Evolutionary conservation across 805 yeast species (phyloP), one percentile per base, ranked within the genome.

Genomic region (Candida jianshihensis): DNA sequence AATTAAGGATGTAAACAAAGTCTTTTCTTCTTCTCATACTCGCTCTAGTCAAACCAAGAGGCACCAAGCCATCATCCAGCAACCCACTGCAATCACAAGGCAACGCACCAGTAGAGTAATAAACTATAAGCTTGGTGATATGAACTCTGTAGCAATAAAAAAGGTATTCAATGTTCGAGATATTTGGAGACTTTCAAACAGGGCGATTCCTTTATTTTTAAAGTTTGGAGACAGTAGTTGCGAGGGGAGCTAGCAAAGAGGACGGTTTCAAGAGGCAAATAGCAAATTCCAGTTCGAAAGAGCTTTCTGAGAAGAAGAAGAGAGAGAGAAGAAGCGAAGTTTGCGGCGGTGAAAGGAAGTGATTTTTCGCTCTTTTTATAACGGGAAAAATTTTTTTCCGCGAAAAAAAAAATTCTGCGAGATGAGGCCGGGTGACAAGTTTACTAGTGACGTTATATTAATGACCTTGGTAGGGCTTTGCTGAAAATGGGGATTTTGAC

Each of bases 241-340:
- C 18, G 11, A 15, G 29, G 6, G 8, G n/a, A 14, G 4, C 10
- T 5, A 6, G 29, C 7, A n/a, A 4, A 14, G 18, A 9, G 13
- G 29, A 14, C 18, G 29, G 11, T 26, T 35, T 37, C 26, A 28
- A 32, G 30, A 15, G 26, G 36, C 18, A n/a, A 26, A 26, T 15
- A 26, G 19, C 34, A 17, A 13, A 15, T n/a, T 26, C 18, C 18
- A 26, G 29, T 11, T 9, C 13, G 29, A 26, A 50, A 47, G 54
- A 46, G 55, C 50, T 50, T 52, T 50, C 56, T 51, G 56, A 50
- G 50, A 49, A 44, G 53, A 49, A 26, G 42, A 44, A 46, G 50
- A 37, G 35, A 51, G 45, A 46, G 29, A 35, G 44, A 43, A 38
- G 44, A 41, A 34, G 38, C 41, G 40, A 17, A 17, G 13, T 21